phyloP scores from a whole-genome alignment of 371 early-diverging fungal genomes.

The Dichotomocladium elegans region DNA sequence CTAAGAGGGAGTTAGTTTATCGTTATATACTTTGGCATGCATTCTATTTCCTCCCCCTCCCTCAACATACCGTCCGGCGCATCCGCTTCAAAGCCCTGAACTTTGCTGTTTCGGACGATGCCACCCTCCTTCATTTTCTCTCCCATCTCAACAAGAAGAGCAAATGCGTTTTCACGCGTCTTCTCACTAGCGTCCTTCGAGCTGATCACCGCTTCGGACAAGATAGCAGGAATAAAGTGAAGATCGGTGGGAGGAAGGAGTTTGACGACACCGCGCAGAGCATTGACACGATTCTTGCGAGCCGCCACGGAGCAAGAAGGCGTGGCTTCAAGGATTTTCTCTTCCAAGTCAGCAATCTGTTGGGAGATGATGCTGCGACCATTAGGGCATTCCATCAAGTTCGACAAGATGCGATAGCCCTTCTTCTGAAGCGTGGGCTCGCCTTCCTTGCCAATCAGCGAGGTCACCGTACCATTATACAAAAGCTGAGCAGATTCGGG shows the following conservation, averaged over 20 bases:
- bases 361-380: conserved; percentile 41
- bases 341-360: conserved; percentile 47
- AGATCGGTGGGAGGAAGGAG: conserved; percentile 61
- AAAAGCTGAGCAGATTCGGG: conserved; percentile 50
- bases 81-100: conserved; percentile 54
- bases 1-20: conserved; percentile 7
- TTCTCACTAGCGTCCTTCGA: conserved; percentile 94
- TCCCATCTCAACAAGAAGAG: conserved; percentile 84
- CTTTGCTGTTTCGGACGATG: conserved; percentile 46
- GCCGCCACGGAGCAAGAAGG: conserved; percentile 55
- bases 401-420: conserved; percentile 83
- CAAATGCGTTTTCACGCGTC: conserved; percentile 80
- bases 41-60: not conserved
- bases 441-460: conserved; percentile 55
- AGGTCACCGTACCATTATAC: conserved; percentile 52
- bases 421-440: conserved; percentile 89
- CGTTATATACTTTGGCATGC: not conserved
- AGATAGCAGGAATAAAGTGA: conserved; percentile 78
- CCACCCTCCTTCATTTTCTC: conserved; percentile 82
- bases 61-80: conserved; percentile 37
- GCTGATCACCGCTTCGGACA: conserved; percentile 88
- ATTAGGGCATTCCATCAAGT: conserved; percentile 48
- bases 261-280: conserved; percentile 50
- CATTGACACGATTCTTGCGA: conserved; percentile 69
- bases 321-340: conserved; percentile 51